Evolutionary conservation across 2,329 filamentous ascomycete genomes (phyloP), one percentile per base, ranked within the genome.

Genomic region (Penicillium verrucosum): DNA sequence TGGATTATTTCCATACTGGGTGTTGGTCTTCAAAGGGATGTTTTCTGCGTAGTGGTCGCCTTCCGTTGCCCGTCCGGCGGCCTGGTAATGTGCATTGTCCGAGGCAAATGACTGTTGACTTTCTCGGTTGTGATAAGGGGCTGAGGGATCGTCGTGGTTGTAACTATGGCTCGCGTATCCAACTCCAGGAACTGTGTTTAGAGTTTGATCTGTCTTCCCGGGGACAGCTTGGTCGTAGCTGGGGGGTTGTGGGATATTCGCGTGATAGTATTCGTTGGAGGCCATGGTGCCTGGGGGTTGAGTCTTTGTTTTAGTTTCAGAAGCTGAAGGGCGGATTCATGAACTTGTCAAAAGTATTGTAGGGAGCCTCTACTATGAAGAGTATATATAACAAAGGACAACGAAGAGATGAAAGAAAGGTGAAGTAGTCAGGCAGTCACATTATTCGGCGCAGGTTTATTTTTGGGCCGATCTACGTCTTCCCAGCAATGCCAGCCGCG

Each of bases 181-280:
- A 21, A 58, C 44, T 25, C 59, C 58, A 29, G 68, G 62, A 25
- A 56, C 55, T 11, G 65, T 47, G 1, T 62, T 71, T 25, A 59
- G 77, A 63, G 68, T 75, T 68, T 61, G 71, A 61, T 62, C 73
- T 64, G 65, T 66, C 67, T 68, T 68, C 68, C 66, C 72, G 67
- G 60, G 72, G 68, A 60, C 68, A 67, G 65, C 53, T 51, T 71
- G 67, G n/a, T 70, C 67, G 57, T 73, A 72, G n/a, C 61, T 62
- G 27, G 68, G 67, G 14, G 71, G 68, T 42, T 65, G 58, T 34
- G 64, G 68, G 47, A 71, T 70, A 60, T 76, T 75, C 59, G 64
- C 70, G 64, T 80, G 78, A 75, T 89, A 89, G 75, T 89, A 89
- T 66, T 88, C 83, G 76, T 86, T 82, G 61, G 83, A 79, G 43